Base-by-base conservation (phyloP, 352 stramenopile species). In the Globisporangium canariense region DNA sequence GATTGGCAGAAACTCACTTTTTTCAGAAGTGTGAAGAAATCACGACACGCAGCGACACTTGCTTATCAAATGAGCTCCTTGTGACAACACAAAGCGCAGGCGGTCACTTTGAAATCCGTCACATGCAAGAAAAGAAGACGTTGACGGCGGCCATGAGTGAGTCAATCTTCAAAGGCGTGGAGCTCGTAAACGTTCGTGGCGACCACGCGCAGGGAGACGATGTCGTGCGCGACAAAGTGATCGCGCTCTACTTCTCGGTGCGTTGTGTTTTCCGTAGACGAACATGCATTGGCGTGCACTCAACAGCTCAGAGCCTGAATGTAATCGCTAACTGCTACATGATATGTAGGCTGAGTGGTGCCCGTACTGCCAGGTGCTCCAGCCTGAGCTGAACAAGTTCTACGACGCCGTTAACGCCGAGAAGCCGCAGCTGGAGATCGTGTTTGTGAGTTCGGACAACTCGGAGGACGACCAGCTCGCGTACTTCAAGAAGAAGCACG, bases 181-280 rank as follows among this genome's bases (percentile, higher is more conserved):
- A 80, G 58, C 67, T 91, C 14, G 69, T 73, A n/a, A 89, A 91
- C 66, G 79, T 73, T 53, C 69, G 70, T 18, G 75, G 77, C 54
- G 75, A 88, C 30, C 66, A 68, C 18, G 66, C 78, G 28, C 64
- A 79, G 56, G 79, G 75, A 43, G 82, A 89, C 38, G 66, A 73
- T 41, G 56, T 76, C 11, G 71, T 82, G 16, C 65, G 67, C 14
- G 77, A 70, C 62, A 88, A 88, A 59, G 67, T 78, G 36, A 64
- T 89, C 36, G 86, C 83, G 60, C 69, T 94, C 9, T 93, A 91
- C 73, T 93, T 94, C 63, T 77, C 81, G n/a, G 80, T 89, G 43
- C 45, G 70, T 65, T 8, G 50, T 20, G 22, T 20, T 47, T 47
- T 18, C 4, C 4, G 32, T 13, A 8, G 40, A 2, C 9, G 36